Percentiles rank a stretch among this genome's conserved stretches.
Conservation (phyloP, 1,139 yeast species). For the Blastobotrys ciferrii region DNA sequence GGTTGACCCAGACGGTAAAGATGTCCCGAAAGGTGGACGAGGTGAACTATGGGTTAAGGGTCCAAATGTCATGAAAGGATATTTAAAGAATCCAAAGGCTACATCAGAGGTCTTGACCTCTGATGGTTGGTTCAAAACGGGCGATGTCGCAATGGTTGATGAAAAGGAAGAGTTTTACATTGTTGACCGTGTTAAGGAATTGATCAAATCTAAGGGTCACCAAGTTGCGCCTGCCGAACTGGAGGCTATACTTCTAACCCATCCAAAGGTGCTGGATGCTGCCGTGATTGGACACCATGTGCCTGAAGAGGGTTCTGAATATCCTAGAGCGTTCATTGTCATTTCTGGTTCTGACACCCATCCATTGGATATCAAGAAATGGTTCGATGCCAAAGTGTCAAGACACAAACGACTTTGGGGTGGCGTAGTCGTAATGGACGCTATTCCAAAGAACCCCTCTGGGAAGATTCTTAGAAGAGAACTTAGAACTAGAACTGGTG, state of each 20-base stretch:
- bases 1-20: constrained; percentile 45
- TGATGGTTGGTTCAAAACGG: constrained; percentile 77
- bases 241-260: constrained; percentile 59
- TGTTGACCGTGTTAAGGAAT: constrained; percentile 75
- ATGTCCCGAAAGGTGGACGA: constrained; percentile 42
- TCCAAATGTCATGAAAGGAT: constrained; percentile 62
- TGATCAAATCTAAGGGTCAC: constrained; percentile 80
- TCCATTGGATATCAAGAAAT: constrained; percentile 30
- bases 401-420: constrained; percentile 42
- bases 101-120: constrained; percentile 51
- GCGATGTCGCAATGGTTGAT: constrained; percentile 65
- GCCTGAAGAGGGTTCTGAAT: constrained; percentile 37
- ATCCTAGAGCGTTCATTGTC: constrained; percentile 40
- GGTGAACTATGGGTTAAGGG: constrained; percentile 72
- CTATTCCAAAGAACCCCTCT: constrained; percentile 40
- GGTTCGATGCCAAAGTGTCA: constrained; percentile 40
- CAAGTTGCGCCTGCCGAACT: constrained; percentile 81
- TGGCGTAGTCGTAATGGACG: constrained; percentile 38
- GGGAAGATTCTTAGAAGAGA: constrained; percentile 41
- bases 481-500: constrained; percentile 29
- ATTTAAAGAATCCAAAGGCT: constrained; percentile 56
- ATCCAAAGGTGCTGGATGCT: constrained; percentile 35
- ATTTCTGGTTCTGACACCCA: constrained; percentile 24
- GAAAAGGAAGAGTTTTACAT: constrained; percentile 55
- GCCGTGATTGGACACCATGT: constrained; percentile 39